A percentile compares a stretch with the other conserved stretches of the same genome.
These are phyloP conservation scores for Periconia digitata DNA, from an alignment of 2,329 filamentous ascomycete genomes.

Conservation along the genomic window DNA sequence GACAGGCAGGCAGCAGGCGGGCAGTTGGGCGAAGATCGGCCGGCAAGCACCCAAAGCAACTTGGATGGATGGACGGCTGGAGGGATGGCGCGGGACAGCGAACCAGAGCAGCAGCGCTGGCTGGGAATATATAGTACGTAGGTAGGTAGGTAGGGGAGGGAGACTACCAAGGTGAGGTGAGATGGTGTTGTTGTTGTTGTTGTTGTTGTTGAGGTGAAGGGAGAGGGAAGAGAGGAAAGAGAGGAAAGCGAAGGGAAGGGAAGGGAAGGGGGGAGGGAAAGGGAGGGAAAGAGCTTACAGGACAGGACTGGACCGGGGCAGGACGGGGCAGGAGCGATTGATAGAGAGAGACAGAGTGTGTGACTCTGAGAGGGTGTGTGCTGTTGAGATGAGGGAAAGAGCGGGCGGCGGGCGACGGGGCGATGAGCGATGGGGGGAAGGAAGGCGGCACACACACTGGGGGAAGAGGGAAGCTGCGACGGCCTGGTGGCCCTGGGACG, in stretches of 20 bases:
- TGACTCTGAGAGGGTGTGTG: no score
- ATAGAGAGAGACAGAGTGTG: no score
- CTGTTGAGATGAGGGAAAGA: slow-evolving; percentile 1
- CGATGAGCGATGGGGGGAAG: slow-evolving; percentile 11
- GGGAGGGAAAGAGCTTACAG: not conserved
- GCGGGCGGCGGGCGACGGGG: slow-evolving; percentile 2
- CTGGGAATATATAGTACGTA: no score
- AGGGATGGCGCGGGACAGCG: slow-evolving; percentile 23
- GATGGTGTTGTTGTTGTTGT: not conserved
- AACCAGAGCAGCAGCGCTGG: slow-evolving; percentile 16
- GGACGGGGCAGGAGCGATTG: no score
- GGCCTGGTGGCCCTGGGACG: not conserved
- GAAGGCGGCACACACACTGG: slow-evolving; percentile 4
- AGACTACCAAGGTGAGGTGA: slow-evolving; percentile 12
- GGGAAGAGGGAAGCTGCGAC: no score
- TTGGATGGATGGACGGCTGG: slow-evolving; percentile 17
- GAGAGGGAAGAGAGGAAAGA: slow-evolving; percentile 4
- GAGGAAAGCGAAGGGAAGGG: slow-evolving; percentile 2
- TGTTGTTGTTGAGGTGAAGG: not conserved
- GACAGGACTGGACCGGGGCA: not conserved
- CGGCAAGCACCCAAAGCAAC: slow-evolving; percentile 22
- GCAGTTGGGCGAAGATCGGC: slow-evolving; percentile 30
- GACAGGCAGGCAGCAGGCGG: slow-evolving; percentile 28
- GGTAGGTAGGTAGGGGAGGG: no score
- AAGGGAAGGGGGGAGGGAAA: slow-evolving; percentile 1